phyloP scores from a whole-genome alignment of 2,329 filamentous ascomycete species.

The Hymenoscyphus scutula region DNA sequence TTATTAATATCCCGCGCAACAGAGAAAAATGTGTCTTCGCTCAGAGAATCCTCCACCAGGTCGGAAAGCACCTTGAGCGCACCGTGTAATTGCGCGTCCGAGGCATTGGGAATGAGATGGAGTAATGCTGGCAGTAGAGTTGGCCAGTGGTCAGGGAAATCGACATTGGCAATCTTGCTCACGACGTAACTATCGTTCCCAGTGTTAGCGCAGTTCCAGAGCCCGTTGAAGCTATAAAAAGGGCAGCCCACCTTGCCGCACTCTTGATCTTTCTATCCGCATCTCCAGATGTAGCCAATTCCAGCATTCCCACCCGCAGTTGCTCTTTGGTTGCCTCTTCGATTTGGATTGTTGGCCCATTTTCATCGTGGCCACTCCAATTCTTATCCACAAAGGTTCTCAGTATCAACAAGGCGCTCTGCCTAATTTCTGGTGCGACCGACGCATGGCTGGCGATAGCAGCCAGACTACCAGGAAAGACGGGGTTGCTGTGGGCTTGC shows the following conservation, averaged over 20 bases:
- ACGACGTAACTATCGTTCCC: conserved; percentile 60
- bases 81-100: conserved; percentile 80
- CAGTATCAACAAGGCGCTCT: conserved; percentile 76
- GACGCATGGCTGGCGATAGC: conserved; percentile 76
- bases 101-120: conserved; percentile 70
- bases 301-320: conserved; percentile 71
- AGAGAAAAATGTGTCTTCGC: conserved; percentile 90
- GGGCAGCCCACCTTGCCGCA: conserved; percentile 68
- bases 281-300: conserved; percentile 69
- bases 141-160: conserved; percentile 97
- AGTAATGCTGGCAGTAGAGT: conserved; percentile 78
- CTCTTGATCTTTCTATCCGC: conserved; percentile 82
- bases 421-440: conserved; percentile 72
- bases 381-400: conserved; percentile 80
- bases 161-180: conserved; percentile 88
- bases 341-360: conserved; percentile 60
- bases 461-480: conserved; percentile 76
- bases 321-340: conserved; percentile 70
- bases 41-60: conserved; percentile 89
- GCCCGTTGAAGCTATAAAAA: conserved; percentile 8
- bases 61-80: conserved; percentile 85
- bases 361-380: conserved; percentile 76
- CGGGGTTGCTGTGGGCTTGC: conserved; percentile 52
- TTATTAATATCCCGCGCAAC: conserved; percentile 84
- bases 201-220: conserved; percentile 5